Base-by-base conservation (phyloP, 768 basidiomycete species). In the Mycena leptocephala region DNA sequence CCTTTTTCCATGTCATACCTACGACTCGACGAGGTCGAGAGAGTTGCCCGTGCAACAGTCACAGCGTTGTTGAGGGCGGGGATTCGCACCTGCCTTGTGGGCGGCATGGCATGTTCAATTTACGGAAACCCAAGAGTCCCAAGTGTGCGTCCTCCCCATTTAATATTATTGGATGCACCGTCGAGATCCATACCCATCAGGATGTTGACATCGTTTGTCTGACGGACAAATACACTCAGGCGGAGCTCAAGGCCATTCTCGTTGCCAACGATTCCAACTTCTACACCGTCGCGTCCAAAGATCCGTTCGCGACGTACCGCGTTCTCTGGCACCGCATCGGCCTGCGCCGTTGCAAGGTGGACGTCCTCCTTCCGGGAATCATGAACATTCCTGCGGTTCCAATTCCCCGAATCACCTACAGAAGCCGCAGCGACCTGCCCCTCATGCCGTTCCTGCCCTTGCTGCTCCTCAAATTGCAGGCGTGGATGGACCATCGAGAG, bases 151-250 rank as follows among this genome's bases (percentile, higher is more conserved):
- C 46, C 18, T 33, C 4, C 63, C 73, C 1, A 61, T 79, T 33
- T 55, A 18, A 37, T 80, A 14, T 64, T 76, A 22, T 22, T 9
- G 7, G 13, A 22, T 16, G 2, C 7, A 18, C 16, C 10, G 16
- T 43, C 26, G 43, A 53, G 6, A 67, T 66, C 48, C 22, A 24
- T 14, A 14, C 2, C 33, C 51, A 72, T 58, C 71, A 90, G 89
- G 90, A 91, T 75, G 82, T 90, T 13, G 90, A 90, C 72, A 81
- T 90, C 3, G 83, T 90, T 30, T 86, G 90, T 16, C 78, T 89
- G 48, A 85, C 87, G 7, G 73, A 79, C 0, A 35, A 41, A 10
- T 78, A 85, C 65, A 79, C 81, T 5, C 82, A 82, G 46, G 89
- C 89, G 78, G 76, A 79, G 8, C 83, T 91, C 74, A 90, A 91